Evolutionary conservation across 2,329 filamentous ascomycete genomes (phyloP).

Genomic region (Alternaria panax): DNA sequence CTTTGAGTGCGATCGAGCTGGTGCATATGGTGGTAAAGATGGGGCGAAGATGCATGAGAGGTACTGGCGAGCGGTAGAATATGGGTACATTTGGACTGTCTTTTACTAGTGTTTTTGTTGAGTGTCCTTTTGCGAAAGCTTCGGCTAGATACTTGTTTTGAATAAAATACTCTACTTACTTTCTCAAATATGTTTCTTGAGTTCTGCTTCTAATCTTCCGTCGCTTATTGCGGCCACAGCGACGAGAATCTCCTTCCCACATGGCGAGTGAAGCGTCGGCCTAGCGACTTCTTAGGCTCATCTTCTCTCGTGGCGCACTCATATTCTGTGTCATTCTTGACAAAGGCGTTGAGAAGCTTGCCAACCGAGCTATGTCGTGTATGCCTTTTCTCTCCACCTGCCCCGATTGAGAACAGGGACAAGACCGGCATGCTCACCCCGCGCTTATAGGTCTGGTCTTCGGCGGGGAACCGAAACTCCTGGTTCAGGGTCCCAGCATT

Average conservation of each 20-base stretch:
- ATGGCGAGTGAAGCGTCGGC: neutral
- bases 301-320: fast-evolving
- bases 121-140: neutral
- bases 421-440: neutral
- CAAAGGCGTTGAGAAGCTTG: neutral
- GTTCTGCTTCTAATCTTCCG: fast-evolving
- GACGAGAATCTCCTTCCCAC: neutral
- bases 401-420: neutral
- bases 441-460: neutral
- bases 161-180: too few relatives aligned
- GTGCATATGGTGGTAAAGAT: too few relatives aligned
- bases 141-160: neutral
- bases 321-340: neutral
- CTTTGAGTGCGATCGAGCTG: too few relatives aligned
- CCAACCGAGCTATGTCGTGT: neutral
- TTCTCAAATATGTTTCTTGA: fast-evolving
- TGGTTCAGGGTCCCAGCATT: neutral
- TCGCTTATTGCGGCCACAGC: neutral
- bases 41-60: fast-evolving
- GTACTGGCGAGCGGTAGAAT: too few relatives aligned
- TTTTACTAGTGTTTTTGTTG: neutral
- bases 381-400: fast-evolving
- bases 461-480: neutral
- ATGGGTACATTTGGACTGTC: neutral
- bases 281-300: neutral